Conservation (phyloP, 768 basidiomycete species). For the Collybiopsis luxurians region DNA sequence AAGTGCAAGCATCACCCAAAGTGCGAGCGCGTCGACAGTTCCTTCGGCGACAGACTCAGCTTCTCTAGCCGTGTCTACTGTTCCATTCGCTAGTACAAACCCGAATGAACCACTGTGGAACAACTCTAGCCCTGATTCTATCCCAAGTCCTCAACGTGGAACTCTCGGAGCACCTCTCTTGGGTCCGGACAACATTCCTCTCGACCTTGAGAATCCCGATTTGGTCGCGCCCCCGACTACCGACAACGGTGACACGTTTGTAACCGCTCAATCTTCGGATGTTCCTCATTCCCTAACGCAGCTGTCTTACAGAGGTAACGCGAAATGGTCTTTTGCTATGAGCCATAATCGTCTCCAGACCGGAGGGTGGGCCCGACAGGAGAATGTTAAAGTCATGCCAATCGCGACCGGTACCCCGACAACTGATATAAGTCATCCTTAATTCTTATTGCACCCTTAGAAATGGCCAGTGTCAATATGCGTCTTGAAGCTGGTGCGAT, state of each 20-base stretch:
- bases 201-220: slow-evolving; percentile 44
- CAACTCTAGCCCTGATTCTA: slow-evolving; percentile 23
- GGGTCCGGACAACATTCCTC: slow-evolving; percentile 36
- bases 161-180: slow-evolving; percentile 38
- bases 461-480: slow-evolving; percentile 52
- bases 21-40: neutral
- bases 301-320: slow-evolving; percentile 33
- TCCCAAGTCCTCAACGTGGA: slow-evolving; percentile 30
- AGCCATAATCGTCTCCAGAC: slow-evolving; percentile 56
- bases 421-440: neutral
- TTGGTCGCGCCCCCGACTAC: slow-evolving; percentile 42
- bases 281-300: neutral
- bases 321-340: slow-evolving; percentile 56
- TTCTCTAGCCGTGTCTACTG: slow-evolving; percentile 36
- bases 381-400: slow-evolving; percentile 51
- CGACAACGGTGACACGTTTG: slow-evolving; percentile 42
- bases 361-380: slow-evolving; percentile 60
- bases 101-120: slow-evolving; percentile 43
- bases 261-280: neutral
- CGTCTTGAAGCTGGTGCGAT: slow-evolving; percentile 47
- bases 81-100: slow-evolving; percentile 41
- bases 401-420: slow-evolving; percentile 38
- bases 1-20: neutral
- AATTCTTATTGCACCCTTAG: slow-evolving; percentile 11
- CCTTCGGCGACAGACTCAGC: slow-evolving; percentile 22